Evolutionary conservation across 225 moss, liverwort and hornwort species (phyloP).

Genomic region (Ulota crispa): DNA sequence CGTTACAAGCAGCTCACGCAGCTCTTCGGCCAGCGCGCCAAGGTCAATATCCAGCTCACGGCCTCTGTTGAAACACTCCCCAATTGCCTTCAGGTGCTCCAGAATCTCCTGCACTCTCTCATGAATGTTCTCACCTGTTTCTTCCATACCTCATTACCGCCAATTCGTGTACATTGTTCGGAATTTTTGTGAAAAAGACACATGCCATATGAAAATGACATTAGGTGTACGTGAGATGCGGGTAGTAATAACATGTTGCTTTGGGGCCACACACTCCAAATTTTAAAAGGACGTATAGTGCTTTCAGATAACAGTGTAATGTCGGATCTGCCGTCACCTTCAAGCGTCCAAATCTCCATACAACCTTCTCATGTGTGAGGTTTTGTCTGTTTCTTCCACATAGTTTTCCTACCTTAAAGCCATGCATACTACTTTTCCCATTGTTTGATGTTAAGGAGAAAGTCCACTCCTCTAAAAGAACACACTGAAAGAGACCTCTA

Average conservation of each 20-base stretch:
- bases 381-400: background rate
- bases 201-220: background rate
- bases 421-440: background rate
- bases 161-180: background rate
- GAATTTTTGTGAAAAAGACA: background rate
- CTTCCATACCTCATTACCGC: too few species aligned
- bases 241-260: too few species aligned
- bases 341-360: background rate
- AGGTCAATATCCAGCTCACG: slow-evolving; percentile 50
- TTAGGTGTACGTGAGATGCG: background rate
- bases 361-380: background rate
- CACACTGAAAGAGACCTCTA: background rate
- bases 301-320: background rate
- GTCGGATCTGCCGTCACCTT: background rate
- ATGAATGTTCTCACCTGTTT: background rate
- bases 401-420: background rate
- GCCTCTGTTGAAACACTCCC: slow-evolving; percentile 45
- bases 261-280: background rate
- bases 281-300: background rate
- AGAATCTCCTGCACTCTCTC: background rate
- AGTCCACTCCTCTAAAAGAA: background rate
- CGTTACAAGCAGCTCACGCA: slow-evolving; percentile 60
- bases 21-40: slow-evolving; percentile 50
- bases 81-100: slow-evolving; percentile 42
- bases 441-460: background rate